A percentile compares a stretch with the other conserved stretches of the same genome.
These are phyloP conservation scores for Dactylellina sp. DNA, from an alignment of 2,329 filamentous ascomycete species.

Conservation along the genomic window DNA sequence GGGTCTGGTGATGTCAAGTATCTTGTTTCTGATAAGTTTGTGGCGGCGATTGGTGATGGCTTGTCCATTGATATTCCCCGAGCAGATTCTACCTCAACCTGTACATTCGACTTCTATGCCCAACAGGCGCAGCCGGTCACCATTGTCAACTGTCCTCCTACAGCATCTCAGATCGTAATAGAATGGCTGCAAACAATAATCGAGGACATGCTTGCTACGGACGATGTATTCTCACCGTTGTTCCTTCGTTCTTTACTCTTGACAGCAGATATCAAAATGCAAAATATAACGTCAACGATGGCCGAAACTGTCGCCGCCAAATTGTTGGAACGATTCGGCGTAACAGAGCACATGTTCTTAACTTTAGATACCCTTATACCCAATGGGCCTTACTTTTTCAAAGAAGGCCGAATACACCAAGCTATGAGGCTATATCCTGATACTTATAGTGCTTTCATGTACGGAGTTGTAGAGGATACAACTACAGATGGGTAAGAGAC, in stretches of 20 bases:
- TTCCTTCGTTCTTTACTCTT: constrained; percentile 30
- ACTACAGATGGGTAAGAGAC: constrained; percentile 36
- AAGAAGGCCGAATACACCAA: constrained; percentile 4
- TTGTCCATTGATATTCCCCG: neutral
- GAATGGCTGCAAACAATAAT: constrained; percentile 23
- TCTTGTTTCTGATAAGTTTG: constrained; percentile 28
- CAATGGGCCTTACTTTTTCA: constrained; percentile 35
- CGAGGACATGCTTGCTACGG: constrained; percentile 21
- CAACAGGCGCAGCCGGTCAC: constrained; percentile 21
- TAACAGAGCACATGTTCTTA: constrained; percentile 7
- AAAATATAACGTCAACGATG: neutral
- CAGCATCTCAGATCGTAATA: neutral
- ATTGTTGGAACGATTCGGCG: constrained; percentile 7
- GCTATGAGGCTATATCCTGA: constrained; percentile 43
- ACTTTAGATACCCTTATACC: constrained; percentile 1
- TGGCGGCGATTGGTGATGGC: constrained; percentile 4
- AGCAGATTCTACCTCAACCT: neutral
- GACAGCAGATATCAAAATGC: constrained; percentile 3
- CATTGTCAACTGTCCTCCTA: constrained; percentile 14
- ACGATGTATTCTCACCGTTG: constrained; percentile 34
- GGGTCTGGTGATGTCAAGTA: constrained; percentile 17
- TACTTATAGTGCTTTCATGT: constrained; percentile 45
- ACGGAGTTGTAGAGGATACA: constrained; percentile 28
- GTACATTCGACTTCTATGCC: neutral
- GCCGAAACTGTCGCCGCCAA: neutral